phyloP scores from a whole-genome alignment of 2,329 filamentous ascomycete species.

The Cercospora berteroae region DNA sequence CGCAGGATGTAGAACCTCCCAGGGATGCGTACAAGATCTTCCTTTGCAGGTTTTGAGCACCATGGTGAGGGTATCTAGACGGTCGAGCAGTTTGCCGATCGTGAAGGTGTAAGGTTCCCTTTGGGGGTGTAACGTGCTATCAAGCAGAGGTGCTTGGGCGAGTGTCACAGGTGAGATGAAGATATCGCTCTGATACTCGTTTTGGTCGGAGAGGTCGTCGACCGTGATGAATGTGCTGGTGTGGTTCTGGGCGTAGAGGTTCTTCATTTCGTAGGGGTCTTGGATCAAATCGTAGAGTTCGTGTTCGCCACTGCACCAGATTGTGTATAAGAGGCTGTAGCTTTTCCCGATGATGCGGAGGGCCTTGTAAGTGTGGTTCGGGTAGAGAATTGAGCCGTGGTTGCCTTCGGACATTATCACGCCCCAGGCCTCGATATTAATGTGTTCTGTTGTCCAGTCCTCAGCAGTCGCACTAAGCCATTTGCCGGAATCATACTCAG shows the following conservation, averaged over 20 bases:
- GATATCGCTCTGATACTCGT: background rate
- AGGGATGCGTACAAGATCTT: conserved; percentile 21
- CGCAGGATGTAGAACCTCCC: conserved; percentile 20
- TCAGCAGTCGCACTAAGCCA: background rate
- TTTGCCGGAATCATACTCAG: background rate
- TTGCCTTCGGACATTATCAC: conserved; percentile 37
- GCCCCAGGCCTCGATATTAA: conserved; percentile 46
- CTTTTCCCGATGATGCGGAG: conserved; percentile 29
- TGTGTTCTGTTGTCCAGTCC: conserved; percentile 35
- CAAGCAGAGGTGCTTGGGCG: background rate
- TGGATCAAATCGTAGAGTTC: conserved; percentile 58
- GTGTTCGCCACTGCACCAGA: conserved; percentile 67
- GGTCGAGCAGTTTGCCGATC: conserved; percentile 12
- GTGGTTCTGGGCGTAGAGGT: conserved; percentile 16
- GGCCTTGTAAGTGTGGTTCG: conserved; percentile 37
- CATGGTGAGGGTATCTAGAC: conserved; percentile 24
- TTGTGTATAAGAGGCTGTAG: conserved; percentile 64
- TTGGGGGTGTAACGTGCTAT: background rate
- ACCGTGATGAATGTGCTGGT: background rate
- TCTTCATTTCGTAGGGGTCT: conserved; percentile 30
- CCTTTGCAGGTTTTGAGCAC: conserved; percentile 25
- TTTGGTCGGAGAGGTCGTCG: background rate
- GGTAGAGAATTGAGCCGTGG: conserved; percentile 29
- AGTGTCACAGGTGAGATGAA: background rate
- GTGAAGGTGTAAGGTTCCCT: too few species aligned